Evolutionary conservation across 768 basidiomycete genomes (phyloP).

Genomic region (Lanmaoa rubissima): DNA sequence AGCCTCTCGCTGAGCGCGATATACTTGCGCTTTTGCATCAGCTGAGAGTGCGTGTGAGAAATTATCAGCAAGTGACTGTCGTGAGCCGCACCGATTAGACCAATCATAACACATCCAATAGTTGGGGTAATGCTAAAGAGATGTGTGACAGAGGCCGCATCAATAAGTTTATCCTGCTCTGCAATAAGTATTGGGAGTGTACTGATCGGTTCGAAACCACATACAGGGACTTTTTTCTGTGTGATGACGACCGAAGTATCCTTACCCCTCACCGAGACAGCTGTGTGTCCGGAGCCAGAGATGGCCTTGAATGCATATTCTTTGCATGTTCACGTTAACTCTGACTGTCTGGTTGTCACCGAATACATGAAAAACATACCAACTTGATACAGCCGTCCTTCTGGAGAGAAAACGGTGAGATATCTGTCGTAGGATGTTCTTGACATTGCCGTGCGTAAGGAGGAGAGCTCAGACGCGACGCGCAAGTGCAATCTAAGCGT

Average conservation of each 20-base stretch:
- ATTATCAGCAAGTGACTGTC: not conserved
- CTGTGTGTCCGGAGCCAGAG: conserved; percentile 93
- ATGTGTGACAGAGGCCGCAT: conserved; percentile 91
- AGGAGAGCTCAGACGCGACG: conserved; percentile 52
- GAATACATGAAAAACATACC: conserved; percentile 49
- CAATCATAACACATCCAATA: conserved; percentile 98
- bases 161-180: conserved; percentile 90
- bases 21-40: conserved; percentile 88
- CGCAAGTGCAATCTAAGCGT: conserved; percentile 45
- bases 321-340: conserved; percentile 32
- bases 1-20: conserved; percentile 83
- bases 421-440: conserved; percentile 95
- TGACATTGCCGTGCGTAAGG: conserved; percentile 68
- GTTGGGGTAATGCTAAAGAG: conserved; percentile 94
- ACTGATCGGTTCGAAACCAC: conserved; percentile 31
- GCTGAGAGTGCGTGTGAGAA: conserved; percentile 44
- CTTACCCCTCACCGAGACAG: conserved; percentile 88
- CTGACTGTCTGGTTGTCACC: not conserved
- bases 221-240: conserved; percentile 95
- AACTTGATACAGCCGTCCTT: conserved; percentile 98
- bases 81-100: conserved; percentile 73
- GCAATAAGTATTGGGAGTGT: not conserved
- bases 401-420: conserved; percentile 95
- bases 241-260: conserved; percentile 96
- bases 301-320: conserved; percentile 99